Conservation (phyloP, 2,329 filamentous ascomycete species). For the Hypoxylon sp. region DNA sequence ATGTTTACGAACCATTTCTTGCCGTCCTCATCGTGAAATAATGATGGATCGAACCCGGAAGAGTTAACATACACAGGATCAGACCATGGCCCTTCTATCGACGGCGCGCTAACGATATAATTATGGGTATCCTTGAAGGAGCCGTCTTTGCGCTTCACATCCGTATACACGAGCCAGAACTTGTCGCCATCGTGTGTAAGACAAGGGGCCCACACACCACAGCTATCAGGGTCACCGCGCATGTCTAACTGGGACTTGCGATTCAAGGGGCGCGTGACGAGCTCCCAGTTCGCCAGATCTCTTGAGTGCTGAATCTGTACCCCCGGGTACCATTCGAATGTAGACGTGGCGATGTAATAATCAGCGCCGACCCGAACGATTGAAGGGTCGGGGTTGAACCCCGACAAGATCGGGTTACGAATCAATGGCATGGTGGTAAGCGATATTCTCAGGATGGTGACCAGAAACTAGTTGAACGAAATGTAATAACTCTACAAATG, state of each 20-base stretch:
- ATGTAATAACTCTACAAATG: background rate
- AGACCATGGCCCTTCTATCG: conserved; percentile 71
- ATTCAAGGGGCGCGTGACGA: conserved; percentile 60
- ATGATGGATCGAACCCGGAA: conserved; percentile 72
- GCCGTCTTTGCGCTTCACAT: conserved; percentile 75
- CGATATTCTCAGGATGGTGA: background rate
- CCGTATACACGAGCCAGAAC: conserved; percentile 75
- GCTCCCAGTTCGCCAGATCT: conserved; percentile 66
- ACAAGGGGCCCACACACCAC: conserved; percentile 74
- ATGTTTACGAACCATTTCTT: conserved; percentile 70
- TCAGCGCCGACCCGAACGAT: conserved; percentile 64
- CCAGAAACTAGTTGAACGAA: background rate
- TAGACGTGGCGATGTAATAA: conserved; percentile 69
- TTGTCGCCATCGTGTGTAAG: conserved; percentile 70
- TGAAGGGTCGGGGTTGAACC: conserved; percentile 69
- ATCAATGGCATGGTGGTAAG: conserved; percentile 58
- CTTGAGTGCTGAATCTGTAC: conserved; percentile 67
- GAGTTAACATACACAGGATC: conserved; percentile 71
- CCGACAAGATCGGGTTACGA: conserved; percentile 67
- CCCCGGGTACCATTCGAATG: conserved; percentile 68
- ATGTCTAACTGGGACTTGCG: conserved; percentile 67
- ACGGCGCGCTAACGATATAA: conserved; percentile 68
- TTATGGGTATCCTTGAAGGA: conserved; percentile 74
- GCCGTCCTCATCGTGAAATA: conserved; percentile 70
- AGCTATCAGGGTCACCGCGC: conserved; percentile 70